Base-by-base conservation (phyloP, 176 grass and related monocot genomes). In the Oryza longistaminata region DNA sequence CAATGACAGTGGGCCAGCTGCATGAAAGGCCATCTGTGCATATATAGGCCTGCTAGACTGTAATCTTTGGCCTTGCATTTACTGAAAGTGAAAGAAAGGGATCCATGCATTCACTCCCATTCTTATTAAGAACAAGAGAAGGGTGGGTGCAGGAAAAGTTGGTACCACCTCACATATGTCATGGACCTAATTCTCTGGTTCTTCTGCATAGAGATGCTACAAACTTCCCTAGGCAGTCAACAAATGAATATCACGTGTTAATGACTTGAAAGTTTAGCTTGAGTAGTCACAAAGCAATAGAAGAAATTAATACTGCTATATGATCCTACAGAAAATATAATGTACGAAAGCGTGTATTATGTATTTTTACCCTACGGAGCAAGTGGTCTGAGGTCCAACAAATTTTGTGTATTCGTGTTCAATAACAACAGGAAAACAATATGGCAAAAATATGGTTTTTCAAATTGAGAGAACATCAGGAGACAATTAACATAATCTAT, bases 91-190 rank as follows among this genome's bases (percentile, higher is more conserved):
- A 10, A 50, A 68, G 45, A 42, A 67, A 84, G 11, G 9, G 13
- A 55, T 58, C 8, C 4, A 11, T 11, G 33, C 50, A 26, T 82
- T 43, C 11, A 62, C 80, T 43, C n/a, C 35, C 21, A 44, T 25
- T 82, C 52, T 73, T 61, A 40, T 64, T 40, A 74, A 74, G 53
- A 74, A 62, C 9, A 3, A 74, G 10, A 67, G 21, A 11, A 40
- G 16, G 27, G 7, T 53, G 43, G 62, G 27, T 80, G 24, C 16
- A 21, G 64, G 64, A 67, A 46, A 39, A 75, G 43, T 53, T 45
- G 29, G 19, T 27, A 84, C 44, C 25, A 84, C 44, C 25, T 75
- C 82, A 76, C 7, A 50, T 14, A 44, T 74, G 68, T 19, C 71
- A 66, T 66, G 19, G 33, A 35, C 77, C 77, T 80, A 66, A 34